Evolutionary conservation across 1,284 basidiomycete species (phyloP), one percentile per base, ranked within the genome.

Genomic region (Boletus albobrunnescens): DNA sequence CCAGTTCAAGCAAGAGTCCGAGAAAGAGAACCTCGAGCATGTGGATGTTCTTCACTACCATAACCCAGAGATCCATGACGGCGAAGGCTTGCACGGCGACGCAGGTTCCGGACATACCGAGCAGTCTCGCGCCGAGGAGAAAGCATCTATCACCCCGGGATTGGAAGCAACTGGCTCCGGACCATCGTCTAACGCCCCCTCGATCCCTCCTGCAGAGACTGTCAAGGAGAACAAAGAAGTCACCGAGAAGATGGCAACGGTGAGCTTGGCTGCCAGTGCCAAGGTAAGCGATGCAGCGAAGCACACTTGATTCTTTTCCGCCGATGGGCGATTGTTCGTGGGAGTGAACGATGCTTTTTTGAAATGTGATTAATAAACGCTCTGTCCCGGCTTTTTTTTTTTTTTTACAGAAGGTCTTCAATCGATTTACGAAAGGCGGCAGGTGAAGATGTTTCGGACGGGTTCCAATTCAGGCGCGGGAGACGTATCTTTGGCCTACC

Each of bases 1-100:
- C 56, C 71, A 82, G 62, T 84, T 80, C 71, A 92, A 92, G 70
- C 79, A 84, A 60, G 91, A 93, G 65, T 88, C 88, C 6, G 90
- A 85, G 64, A 78, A 79, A 68, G 71, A 72, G 55, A 51, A 53
- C 12, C 51, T 68, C 11, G 55, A 75, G 57, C 54, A 71, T 44
- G 73, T 61, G 45, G 64, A 70, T 42, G 74, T 83, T 42, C 67
- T 76, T 44, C 79, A 82, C 45, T 75, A 81, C 53, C 75, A 75
- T 61, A 61, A 61, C 7, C 53, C 57, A 6, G 64, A 69, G 41
- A 68, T 75, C 31, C 64, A 76, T 44, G 71, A 71, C 52, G 30
- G 14, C 6, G 13, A 16, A 16, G 0, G 24, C 16, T 20, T 20
- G 17, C 31, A 1, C 0, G 41, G 6, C 20, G 6, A 30, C 28